Evolutionary conservation across 495 filamentous ascomycete genomes (phyloP).

Genomic region (Pseudevernia furfuracea): DNA sequence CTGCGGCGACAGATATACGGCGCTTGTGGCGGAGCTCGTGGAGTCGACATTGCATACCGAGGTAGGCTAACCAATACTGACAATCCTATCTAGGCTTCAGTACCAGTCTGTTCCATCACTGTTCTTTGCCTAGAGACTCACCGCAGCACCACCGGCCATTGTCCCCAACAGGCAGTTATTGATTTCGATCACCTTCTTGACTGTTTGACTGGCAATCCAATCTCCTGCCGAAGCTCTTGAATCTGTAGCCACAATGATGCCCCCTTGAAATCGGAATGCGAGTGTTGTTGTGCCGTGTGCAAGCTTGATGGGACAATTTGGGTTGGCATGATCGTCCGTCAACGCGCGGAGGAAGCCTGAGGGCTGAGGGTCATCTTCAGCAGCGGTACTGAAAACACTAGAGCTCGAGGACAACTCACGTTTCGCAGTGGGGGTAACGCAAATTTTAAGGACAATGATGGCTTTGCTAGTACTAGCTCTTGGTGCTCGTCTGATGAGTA

Average conservation of each 20-base stretch:
- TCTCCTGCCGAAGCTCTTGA: slow-evolving; percentile 92
- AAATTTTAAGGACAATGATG: slow-evolving; percentile 80
- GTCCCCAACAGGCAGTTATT: slow-evolving; percentile 86
- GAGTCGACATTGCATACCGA: slow-evolving; percentile 97
- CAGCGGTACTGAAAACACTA: slow-evolving; percentile 4
- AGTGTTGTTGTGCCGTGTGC: slow-evolving; percentile 99
- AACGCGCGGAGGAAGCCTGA: slow-evolving; percentile 90
- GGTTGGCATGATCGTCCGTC: slow-evolving; percentile 95
- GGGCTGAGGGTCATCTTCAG: slow-evolving; percentile 43
- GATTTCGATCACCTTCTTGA: slow-evolving; percentile 98
- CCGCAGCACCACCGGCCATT: slow-evolving; percentile 96
- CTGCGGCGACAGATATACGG: slow-evolving; percentile 92
- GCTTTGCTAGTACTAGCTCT: slow-evolving; percentile 57
- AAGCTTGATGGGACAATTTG: slow-evolving; percentile 94
- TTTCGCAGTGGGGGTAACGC: slow-evolving; percentile 88
- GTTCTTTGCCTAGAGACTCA: slow-evolving; percentile 37
- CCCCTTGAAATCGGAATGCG: slow-evolving; percentile 93
- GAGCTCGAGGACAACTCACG: slow-evolving; percentile 44
- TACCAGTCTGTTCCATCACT: slow-evolving; percentile 14
- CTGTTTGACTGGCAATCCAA: slow-evolving; percentile 98
- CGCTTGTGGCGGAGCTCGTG: slow-evolving; percentile 99
- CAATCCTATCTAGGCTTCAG: slow-evolving; percentile 57
- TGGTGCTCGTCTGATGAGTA: slow-evolving; percentile 67
- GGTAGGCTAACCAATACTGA: slow-evolving; percentile 98
- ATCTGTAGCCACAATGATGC: slow-evolving; percentile 97